Conservation (phyloP, 2,329 filamentous ascomycete species). For the Scleromitrula shiraiana region DNA sequence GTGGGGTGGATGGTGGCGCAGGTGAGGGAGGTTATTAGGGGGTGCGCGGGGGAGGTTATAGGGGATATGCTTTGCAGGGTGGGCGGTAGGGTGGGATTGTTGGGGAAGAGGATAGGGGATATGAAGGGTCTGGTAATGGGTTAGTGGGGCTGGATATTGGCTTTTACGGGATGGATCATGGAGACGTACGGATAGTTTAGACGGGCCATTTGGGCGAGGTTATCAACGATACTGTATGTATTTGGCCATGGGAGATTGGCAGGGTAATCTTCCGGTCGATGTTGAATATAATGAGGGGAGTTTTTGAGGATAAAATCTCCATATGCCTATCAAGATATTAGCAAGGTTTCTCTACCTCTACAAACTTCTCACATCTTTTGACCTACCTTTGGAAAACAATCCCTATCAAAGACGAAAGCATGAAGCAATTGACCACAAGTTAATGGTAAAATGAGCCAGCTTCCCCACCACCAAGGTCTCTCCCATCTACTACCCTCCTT, state of each 20-base stretch:
- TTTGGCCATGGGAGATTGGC: constrained; percentile 63
- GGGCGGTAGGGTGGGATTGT: constrained; percentile 55
- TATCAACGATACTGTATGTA: constrained; percentile 70
- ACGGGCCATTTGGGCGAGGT: constrained; percentile 70
- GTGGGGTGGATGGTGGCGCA: constrained; percentile 84
- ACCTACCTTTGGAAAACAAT: constrained; percentile 58
- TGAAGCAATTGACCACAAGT: constrained; percentile 70
- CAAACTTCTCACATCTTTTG: constrained; percentile 42
- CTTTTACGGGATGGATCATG: constrained; percentile 2
- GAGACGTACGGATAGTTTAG: constrained; percentile 79
- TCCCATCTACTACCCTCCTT: constrained; percentile 47
- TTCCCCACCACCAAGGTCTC: constrained; percentile 75
- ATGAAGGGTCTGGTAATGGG: constrained; percentile 54
- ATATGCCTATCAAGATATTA: constrained; percentile 33
- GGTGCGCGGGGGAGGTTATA: constrained; percentile 77
- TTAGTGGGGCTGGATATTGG: constrained; percentile 16
- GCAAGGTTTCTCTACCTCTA: constrained; percentile 25
- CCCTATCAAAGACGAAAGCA: constrained; percentile 67
- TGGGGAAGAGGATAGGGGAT: constrained; percentile 80
- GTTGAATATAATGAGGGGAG: constrained; percentile 72
- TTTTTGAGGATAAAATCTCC: constrained; percentile 59
- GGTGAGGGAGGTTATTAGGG: constrained; percentile 74
- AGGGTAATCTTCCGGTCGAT: constrained; percentile 61
- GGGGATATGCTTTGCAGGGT: constrained; percentile 63
- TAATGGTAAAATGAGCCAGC: constrained; percentile 72